A percentile compares a stretch with the other conserved stretches of the same genome.
Conservation (phyloP, 768 basidiomycete species). For the Pleurotus ostreatus region DNA sequence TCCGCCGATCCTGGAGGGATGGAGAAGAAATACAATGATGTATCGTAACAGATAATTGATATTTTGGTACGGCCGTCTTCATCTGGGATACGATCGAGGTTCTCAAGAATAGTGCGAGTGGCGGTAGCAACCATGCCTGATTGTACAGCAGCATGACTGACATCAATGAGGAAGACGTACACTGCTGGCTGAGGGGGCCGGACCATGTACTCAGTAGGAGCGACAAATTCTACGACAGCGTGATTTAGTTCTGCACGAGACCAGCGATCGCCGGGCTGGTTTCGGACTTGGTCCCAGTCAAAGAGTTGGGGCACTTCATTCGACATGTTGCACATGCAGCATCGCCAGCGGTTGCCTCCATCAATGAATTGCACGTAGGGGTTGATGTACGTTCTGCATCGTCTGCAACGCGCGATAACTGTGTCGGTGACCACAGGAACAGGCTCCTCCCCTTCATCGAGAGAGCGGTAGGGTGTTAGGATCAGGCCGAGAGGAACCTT, state of each 20-base stretch:
- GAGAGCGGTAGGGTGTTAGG: conserved; percentile 84
- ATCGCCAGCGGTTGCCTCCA: conserved; percentile 97
- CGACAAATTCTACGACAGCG: conserved; percentile 93
- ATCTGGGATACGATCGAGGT: conserved; percentile 91
- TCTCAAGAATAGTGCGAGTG: conserved; percentile 93
- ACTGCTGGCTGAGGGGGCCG: conserved; percentile 97
- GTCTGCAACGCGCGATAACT: conserved; percentile 91
- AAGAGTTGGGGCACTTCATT: conserved; percentile 98
- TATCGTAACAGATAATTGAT: conserved; percentile 88
- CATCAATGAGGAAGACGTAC: conserved; percentile 96
- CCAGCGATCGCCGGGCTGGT: conserved; percentile 96
- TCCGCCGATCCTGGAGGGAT: conserved; percentile 77
- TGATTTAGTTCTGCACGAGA: conserved; percentile 89
- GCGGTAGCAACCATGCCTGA: conserved; percentile 99
- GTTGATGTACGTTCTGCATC: conserved; percentile 96
- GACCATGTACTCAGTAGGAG: conserved; percentile 99
- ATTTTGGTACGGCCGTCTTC: conserved; percentile 91
- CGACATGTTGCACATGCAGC: conserved; percentile 97
- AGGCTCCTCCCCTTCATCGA: conserved; percentile 77
- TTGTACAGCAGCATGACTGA: conserved; percentile 88
- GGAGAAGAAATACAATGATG: conserved; percentile 95
- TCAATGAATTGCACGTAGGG: conserved; percentile 98
- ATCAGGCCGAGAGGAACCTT: conserved; percentile 89
- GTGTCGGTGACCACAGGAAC: conserved; percentile 93
- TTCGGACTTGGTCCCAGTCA: conserved; percentile 94